Base-by-base conservation (phyloP, 2,329 filamentous ascomycete species). In the Elsinoe necatrix region DNA sequence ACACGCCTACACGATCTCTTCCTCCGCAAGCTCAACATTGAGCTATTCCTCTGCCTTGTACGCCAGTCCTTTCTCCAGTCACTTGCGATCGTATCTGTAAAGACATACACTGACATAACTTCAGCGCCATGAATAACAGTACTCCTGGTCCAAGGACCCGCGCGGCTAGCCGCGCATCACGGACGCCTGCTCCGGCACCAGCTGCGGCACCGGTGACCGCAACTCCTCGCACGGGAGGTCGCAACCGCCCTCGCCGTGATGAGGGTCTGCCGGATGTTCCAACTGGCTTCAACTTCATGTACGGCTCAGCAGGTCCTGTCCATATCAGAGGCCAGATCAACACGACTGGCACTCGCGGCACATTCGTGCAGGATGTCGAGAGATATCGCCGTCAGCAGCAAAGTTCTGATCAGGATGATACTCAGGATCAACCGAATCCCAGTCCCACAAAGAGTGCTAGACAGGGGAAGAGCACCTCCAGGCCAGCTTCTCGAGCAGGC, bases 271-370 rank as follows among this genome's bases (percentile, higher is more conserved):
- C 58, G 16, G 56, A 54, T 29, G 55, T 60, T 18, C 57, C 59
- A 7, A 57, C 50, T 14, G 57, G 41, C 11, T 61, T 65, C 43
- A 71, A 69, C 4, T 66, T 67, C 51, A 68, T 68, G 1, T 72
- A 72, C 56, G 70, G 70, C 35, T 62, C 69, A 20, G 64, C 63
- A 56, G 69, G 68, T 51, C 68, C 67, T 23, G 61, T 67, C 39
- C 63, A 64, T 23, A 61, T 63, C 35, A 67, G 67, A 12, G 64
- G 66, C 37, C 66, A 67, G 39, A 60, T 72, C 3, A 58, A 61
- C 14, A 55, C 54, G 3, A 52, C 25, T 16, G 48, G 29, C 20
- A n/a, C 45, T 18, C 34, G 52, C 7, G 52, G 52, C 37, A 31
- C 34, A 9, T 29, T 45, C 11, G 14, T 29, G 37, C 20, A 55